Percentiles rank a stretch among this genome's conserved stretches.
These are phyloP conservation scores for Epichloe coenophiala DNA, from an alignment of 2,329 filamentous ascomycete genomes.

Conservation along the genomic window DNA sequence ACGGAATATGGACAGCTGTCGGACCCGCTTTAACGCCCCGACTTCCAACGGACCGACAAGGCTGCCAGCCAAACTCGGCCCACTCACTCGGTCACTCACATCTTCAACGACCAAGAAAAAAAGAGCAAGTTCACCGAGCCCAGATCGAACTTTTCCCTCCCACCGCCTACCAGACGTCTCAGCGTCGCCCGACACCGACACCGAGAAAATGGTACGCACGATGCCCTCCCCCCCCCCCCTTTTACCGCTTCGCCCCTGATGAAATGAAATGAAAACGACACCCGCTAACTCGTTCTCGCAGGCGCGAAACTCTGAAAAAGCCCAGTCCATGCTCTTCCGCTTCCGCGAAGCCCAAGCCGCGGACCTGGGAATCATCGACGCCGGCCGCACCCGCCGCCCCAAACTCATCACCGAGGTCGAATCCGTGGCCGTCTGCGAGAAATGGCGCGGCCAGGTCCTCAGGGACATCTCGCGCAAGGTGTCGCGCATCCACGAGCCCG, in stretches of 20 bases:
- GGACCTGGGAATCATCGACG: constrained; percentile 91
- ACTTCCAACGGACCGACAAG: background rate
- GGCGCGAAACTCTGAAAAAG: constrained; percentile 97
- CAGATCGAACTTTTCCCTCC: background rate
- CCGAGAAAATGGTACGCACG: constrained; percentile 3
- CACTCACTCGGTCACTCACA: background rate
- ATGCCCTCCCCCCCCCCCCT: background rate
- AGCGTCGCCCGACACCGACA: background rate
- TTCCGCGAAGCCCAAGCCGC: constrained; percentile 96
- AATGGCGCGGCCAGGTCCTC: constrained; percentile 94
- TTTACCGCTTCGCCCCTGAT: too few species aligned
- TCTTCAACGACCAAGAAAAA: background rate
- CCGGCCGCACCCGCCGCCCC: constrained; percentile 75
- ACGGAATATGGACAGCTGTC: background rate
- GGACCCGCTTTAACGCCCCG: background rate
- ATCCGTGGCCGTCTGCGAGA: constrained; percentile 77
- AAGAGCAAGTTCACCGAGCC: background rate
- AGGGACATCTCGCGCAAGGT: constrained; percentile 97
- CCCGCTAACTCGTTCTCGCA: constrained; percentile 17
- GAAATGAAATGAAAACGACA: background rate
- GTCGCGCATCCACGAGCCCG: constrained; percentile 81
- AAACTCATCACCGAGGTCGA: constrained; percentile 81
- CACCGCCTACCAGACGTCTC: background rate
- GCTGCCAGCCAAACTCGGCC: background rate
- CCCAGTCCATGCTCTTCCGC: constrained; percentile 99